Evolutionary conservation across 129 eudicot genomes (phyloP).

Genomic region (Tagetes patula): DNA sequence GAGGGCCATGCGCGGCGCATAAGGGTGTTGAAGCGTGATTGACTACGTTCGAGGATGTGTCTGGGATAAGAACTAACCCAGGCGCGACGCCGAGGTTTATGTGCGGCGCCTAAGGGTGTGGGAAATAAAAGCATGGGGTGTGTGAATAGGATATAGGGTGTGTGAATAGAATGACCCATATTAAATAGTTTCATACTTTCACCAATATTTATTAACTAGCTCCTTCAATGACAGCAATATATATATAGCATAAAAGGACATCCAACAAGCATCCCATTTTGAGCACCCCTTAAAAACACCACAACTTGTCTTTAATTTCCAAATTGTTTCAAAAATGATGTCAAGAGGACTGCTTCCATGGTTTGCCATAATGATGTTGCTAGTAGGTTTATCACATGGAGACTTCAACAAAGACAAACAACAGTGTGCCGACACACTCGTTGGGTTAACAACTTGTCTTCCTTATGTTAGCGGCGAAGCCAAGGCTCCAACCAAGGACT

Average conservation of each 20-base stretch:
- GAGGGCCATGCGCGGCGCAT: no score
- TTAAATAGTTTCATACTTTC: not conserved
- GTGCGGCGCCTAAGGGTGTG: no score
- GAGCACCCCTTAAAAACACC: not conserved
- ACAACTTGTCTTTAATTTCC: not conserved
- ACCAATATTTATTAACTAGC: not conserved
- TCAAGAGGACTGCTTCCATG: conserved; percentile 17
- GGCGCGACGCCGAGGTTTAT: no score
- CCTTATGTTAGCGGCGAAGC: conserved; percentile 54
- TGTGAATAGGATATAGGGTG: no score
- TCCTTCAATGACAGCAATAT: conserved; percentile 11
- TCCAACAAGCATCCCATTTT: not conserved
- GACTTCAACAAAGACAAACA: conserved; percentile 49
- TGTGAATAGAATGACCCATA: no score
- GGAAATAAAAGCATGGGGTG: no score
- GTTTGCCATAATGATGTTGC: conserved; percentile 33
- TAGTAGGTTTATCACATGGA: conserved; percentile 20
- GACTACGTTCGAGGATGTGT: no score
- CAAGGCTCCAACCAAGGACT: conserved; percentile 56
- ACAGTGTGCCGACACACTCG: conserved; percentile 42
- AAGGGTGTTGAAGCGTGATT: no score
- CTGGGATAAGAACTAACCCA: no score
- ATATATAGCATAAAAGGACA: conserved; percentile 24
- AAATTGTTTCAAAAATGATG: conserved; percentile 21
- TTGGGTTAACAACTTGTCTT: conserved; percentile 55